Percentiles rank a stretch among this genome's conserved stretches.
These are phyloP conservation scores for Bolboschoenus planiculmis DNA, from an alignment of 176 grass and related monocot genomes.

Conservation along the genomic window DNA sequence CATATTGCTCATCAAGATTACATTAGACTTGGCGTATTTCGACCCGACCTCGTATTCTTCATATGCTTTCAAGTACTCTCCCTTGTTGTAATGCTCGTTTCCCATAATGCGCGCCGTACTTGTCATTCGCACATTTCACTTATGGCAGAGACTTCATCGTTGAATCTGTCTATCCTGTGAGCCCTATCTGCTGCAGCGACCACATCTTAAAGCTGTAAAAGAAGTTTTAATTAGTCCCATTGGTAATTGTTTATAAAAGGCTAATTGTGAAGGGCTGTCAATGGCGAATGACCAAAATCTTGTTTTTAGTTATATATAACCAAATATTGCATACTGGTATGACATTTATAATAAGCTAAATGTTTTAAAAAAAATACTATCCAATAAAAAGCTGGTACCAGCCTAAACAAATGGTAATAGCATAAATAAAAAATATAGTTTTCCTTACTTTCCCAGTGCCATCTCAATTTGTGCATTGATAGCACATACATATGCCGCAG, in stretches of 20 bases:
- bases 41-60: slow-evolving; percentile 51
- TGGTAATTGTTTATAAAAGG: too few relatives aligned
- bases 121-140: slow-evolving; percentile 37
- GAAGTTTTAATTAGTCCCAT: background rate
- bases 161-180: slow-evolving; percentile 33
- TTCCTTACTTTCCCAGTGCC: slow-evolving; percentile 49
- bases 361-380: background rate
- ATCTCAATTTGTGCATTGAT: too few relatives aligned
- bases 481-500: too few relatives aligned
- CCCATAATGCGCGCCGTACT: slow-evolving; percentile 35
- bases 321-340: too few relatives aligned
- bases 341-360: background rate
- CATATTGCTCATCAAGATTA: slow-evolving; percentile 46
- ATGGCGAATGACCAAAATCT: too few relatives aligned
- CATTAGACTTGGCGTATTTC: slow-evolving; percentile 47
- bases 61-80: slow-evolving; percentile 41
- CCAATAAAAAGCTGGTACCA: too few relatives aligned
- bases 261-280: too few relatives aligned
- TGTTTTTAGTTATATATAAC: too few relatives aligned
- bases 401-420: background rate
- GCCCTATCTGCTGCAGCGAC: slow-evolving; percentile 46
- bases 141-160: slow-evolving; percentile 32
- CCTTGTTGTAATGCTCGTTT: slow-evolving; percentile 51
- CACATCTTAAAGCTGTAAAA: slow-evolving; percentile 59
- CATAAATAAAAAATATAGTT: background rate